These are phyloP conservation scores for Fusarium stilboides DNA, from an alignment of 2,329 filamentous ascomycete species.

Conservation along the genomic window DNA sequence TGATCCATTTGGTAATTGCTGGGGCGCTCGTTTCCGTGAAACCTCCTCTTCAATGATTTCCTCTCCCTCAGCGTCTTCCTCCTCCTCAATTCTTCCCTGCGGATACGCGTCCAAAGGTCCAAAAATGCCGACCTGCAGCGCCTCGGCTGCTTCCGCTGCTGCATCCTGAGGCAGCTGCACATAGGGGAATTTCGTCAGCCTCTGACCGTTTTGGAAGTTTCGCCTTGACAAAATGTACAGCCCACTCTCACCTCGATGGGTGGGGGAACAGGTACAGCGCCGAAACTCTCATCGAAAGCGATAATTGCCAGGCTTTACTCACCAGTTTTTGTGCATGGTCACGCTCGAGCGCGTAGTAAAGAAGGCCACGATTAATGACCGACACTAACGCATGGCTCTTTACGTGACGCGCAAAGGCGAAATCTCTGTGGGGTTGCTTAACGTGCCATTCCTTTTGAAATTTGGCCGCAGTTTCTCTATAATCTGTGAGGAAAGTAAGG, in stretches of 20 bases:
- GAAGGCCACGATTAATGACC: conserved; percentile 74
- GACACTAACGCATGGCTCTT: conserved; percentile 75
- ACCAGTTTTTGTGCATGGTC: conserved; percentile 68
- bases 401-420: conserved; percentile 76
- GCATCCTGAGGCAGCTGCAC: conserved; percentile 67
- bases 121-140: conserved; percentile 68
- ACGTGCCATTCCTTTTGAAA: conserved; percentile 79
- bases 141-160: conserved; percentile 63
- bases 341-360: conserved; percentile 73
- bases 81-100: conserved; percentile 59
- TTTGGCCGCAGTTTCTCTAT: conserved; percentile 76
- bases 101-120: conserved; percentile 67
- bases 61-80: conserved; percentile 56
- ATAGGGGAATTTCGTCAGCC: conserved; percentile 44
- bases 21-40: conserved; percentile 66
- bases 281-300: conserved; percentile 24
- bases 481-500: conserved; percentile 64
- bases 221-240: conserved; percentile 35
- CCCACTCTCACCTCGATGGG: conserved; percentile 23
- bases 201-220: conserved; percentile 43
- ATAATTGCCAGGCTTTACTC: conserved; percentile 46
- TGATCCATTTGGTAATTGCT: conserved; percentile 68
- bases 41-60: conserved; percentile 57
- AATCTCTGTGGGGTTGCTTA: conserved; percentile 72
- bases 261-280: conserved; percentile 26